Evolutionary conservation across 257 asterid species (phyloP).

Genomic region (Verbena officinalis): DNA sequence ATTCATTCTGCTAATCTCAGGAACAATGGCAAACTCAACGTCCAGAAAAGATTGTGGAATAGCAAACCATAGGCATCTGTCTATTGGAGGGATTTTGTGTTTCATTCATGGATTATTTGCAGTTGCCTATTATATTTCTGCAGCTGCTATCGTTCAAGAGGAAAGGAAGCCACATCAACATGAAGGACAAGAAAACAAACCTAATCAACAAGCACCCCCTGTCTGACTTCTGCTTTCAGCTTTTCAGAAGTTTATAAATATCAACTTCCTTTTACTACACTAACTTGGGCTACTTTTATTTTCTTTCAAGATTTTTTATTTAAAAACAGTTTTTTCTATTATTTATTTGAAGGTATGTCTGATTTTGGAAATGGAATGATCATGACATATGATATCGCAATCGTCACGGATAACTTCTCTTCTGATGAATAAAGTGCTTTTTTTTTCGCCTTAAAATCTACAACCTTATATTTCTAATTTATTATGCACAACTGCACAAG

Average conservation of each 20-base stretch:
- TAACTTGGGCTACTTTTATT: not conserved
- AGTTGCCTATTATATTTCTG: conserved; percentile 56
- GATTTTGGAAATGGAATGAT: not conserved
- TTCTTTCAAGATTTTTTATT: not conserved
- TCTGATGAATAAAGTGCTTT: not conserved
- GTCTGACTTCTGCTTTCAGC: conserved; percentile 27
- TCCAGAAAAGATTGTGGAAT: conserved; percentile 64
- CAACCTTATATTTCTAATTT: not conserved
- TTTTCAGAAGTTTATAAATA: not conserved
- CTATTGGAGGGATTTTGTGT: conserved; percentile 67
- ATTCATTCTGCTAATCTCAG: conserved; percentile 55
- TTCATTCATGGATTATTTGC: conserved; percentile 67
- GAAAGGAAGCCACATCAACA: conserved; percentile 40
- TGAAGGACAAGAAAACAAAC: conserved; percentile 31
- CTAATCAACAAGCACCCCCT: conserved; percentile 35
- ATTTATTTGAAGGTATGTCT: not conserved
- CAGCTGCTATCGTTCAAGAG: conserved; percentile 54
- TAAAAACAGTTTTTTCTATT: not conserved
- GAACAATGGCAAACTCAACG: conserved; percentile 51
- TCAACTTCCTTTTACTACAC: not conserved
- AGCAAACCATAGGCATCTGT: conserved; percentile 49
- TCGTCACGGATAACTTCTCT: not conserved
- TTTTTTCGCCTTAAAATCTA: not conserved
- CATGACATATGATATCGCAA: not conserved
- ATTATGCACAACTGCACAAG: not conserved